Base-by-base conservation (phyloP, 177 flowering plant species). In the Vitis hybrid region DNA sequence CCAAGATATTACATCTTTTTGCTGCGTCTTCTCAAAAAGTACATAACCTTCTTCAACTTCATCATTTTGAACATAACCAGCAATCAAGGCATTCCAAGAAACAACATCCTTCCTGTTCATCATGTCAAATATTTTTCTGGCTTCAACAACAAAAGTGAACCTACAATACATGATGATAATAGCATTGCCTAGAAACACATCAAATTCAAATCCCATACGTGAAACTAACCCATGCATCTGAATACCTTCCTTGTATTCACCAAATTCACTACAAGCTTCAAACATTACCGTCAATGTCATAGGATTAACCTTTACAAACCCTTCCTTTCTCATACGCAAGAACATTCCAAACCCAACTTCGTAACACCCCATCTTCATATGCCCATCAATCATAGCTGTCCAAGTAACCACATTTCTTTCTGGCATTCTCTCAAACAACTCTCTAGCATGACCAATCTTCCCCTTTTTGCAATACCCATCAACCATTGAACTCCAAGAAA, bases 401-500 rank as follows among this genome's bases (percentile, higher is more conserved):
- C 80, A 78, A 35, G 77, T 62, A 35, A 78, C 65, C 50, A 78
- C 77, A 81, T 92, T 92, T 66, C 82, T 79, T 74, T 79, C 82
- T 3, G 82, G 82, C 90, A 87, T 87, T 70, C 60, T 72, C 67
- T 87, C 81, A 74, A 90, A 92, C 60, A 89, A 62, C 12, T 70
- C 76, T 65, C 82, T 79, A 50, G 90, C 97, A 27, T 90, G 89
- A 15, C 3, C 55, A 58, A 86, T 52, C 54, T 68, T 78, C 10
- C 90, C 91, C 17, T 66, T 70, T 65, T 82, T 85, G 73, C 95
- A 89, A 60, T 84, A 87, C n/a, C 97, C 97, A 84, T 92, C 90
- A 68, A 90, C 69, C 81, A 92, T 82, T 2, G 84, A 83, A 67
- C 91, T 88, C 90, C 89, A 90, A 11, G 94, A 85, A 69, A 90